Base-by-base conservation (phyloP, 352 stramenopile species). In the Stramenopiles sp. region DNA sequence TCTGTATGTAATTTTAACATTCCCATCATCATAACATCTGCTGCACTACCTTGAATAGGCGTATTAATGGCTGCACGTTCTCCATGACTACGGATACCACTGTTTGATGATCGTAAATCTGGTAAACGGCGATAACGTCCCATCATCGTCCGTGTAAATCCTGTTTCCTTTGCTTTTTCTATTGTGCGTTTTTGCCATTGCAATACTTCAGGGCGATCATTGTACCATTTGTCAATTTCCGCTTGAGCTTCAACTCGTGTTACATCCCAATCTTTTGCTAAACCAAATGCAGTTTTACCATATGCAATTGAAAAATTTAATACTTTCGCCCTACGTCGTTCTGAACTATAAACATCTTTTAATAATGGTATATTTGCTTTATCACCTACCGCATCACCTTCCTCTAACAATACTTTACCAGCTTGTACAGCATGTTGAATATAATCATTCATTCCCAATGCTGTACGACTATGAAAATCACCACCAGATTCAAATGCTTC, bases 241-340 rank as follows among this genome's bases (percentile, higher is more conserved):
- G 90, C 85, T 0, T 88, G 82, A 23, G 89, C 90, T 73, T 93
- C 89, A 80, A 91, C 90, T 0, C 87, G 84, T 29, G 84, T 88
- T 23, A 94, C 88, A 63, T 88, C 88, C 65, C 92, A 93, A 73
- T 93, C 91, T 80, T 98, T 94, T 30, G 90, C 95, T 30, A 99
- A 81, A 0, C 96, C 96, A 81, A 95, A 94, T 0, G 95, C 92
- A 23, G 96, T 99, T 85, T 99, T 99, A 30, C 97, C 97, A 83
- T 99, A 99, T 1, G 97, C 96, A 81, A 99, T 99, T 13, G 93
- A 98, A 81, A 99, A 99, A 83, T 99, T 99, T 27, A 99, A 87
- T 27, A 98, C 98, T 82, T 99, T 99, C 7, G 96, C 95, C 79
- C 98, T 97, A 73, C 97, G 90, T 69, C 96, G 90, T 85, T 99